Evolutionary conservation across 805 yeast species (phyloP).

Genomic region (Wickerhamiella occidentalis): DNA sequence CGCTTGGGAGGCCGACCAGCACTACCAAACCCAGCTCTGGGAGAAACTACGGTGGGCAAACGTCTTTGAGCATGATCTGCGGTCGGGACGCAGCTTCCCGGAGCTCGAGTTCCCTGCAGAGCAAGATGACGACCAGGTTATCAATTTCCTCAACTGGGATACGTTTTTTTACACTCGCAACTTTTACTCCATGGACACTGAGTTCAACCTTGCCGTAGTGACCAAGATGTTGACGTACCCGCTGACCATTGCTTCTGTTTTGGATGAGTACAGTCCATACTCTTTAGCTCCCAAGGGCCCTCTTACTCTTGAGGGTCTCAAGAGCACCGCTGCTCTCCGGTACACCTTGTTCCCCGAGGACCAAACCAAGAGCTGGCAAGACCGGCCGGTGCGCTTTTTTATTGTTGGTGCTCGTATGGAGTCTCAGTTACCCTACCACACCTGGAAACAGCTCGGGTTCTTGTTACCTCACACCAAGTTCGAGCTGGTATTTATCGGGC

Average conservation of each 20-base stretch:
- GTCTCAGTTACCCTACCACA: conserved; percentile 83
- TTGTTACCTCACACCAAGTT: conserved; percentile 72
- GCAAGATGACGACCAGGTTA: conserved; percentile 58
- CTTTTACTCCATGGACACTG: conserved; percentile 92
- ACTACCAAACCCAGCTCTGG: conserved; percentile 50
- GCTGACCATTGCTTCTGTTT: conserved; percentile 67
- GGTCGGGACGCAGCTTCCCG: conserved; percentile 89
- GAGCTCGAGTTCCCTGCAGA: conserved; percentile 86
- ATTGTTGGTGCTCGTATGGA: conserved; percentile 88
- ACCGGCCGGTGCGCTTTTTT: conserved; percentile 81
- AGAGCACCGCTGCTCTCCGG: conserved; percentile 82
- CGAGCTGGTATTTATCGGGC: conserved; percentile 88
- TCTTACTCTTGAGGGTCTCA: conserved; percentile 80
- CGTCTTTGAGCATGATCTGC: conserved; percentile 84
- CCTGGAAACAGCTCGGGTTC: conserved; percentile 86
- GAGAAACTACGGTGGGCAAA: conserved; percentile 76
- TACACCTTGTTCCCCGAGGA: conserved; percentile 75
- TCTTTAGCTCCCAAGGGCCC: conserved; percentile 73
- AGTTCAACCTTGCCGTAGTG: conserved; percentile 87
- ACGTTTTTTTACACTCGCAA: conserved; percentile 83
- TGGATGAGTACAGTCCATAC: conserved; percentile 82
- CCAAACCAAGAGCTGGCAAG: conserved; percentile 49
- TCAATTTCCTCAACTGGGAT: conserved; percentile 84
- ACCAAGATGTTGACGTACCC: conserved; percentile 93
- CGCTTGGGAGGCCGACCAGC: conserved; percentile 75